Evolutionary conservation across 306 rosid species (phyloP), one percentile per base, ranked within the genome.

Genomic region (Casuarina equisetifolia): DNA sequence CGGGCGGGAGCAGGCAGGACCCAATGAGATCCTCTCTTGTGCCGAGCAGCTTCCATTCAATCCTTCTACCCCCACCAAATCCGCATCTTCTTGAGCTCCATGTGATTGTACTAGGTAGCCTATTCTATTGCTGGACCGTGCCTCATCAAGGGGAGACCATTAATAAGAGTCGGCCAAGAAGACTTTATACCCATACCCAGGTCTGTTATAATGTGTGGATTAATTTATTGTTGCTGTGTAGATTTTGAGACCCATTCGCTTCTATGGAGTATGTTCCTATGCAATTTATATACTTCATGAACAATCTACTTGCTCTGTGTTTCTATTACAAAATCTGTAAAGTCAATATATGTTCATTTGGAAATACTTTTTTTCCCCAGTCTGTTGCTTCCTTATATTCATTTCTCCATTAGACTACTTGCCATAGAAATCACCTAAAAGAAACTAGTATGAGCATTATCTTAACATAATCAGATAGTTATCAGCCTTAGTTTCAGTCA

Each of bases 41-140:
- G 97, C 88, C 3, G 97, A 92, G 86, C 97, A 92, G 87, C 81
- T 15, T 49, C 78, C 89, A 20, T 95, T 95, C 77, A 92, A 95
- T 79, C 97, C 99, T n/a, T 43, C 82, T 64, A 20, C 84, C 49
- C 16, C 87, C 46, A 4, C 79, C 35, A 12, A 70, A 3, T 17
- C 88, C 12, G 81, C 90, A 64, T 77, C 95, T n/a, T 86, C 97
- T 81, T 91, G 87, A 86, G 62, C 73, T 80, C 72, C 69, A 61
- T 72, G 38, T 59, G 73, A 54, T 74, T 49, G 16, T 71, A 57
- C 48, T 17, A 46, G 76, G 74, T 80, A 79, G 86, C 90, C 74
- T 79, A 72, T 80, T 74, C 54, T 74, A 68, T 61, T 84, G 78
- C 59, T 77, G 80, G 82, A 84, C 72, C 63, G 76, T 68, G 80